Base-by-base conservation (phyloP, 2,329 filamentous ascomycete genomes). In the Myriosclerotinia curreyana region DNA sequence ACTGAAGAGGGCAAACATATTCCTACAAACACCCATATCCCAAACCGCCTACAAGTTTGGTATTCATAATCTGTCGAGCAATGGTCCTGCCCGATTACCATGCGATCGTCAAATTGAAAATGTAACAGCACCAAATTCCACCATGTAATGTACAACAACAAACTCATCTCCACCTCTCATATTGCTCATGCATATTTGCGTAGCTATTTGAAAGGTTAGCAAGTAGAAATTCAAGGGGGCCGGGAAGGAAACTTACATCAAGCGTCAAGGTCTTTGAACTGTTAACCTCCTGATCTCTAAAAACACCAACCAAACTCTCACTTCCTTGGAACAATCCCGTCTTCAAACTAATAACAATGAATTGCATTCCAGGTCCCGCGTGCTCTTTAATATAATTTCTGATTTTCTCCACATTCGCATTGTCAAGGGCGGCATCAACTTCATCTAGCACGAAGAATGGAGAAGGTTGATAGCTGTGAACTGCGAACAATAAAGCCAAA, bases 401-500 rank as follows among this genome's bases (percentile, higher is more conserved):
- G 77, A 99, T 93, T 75, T 96, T 92, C 71, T 92, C 89, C 8
- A 98, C 95, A 72, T 99, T 99, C 66, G 94, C 92, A 74, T 97
- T 96, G 75, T 99, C 95, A n/a, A 99, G 84, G 49, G 95, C 96
- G 12, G 95, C 96, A 75, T 99, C 95, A 17, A 99, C 94, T 78
- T 99, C 95, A 75, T 99, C 95, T 9, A 99, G 86, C 42, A 99
- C 95, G 76, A 99, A 99, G 81, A 99, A 99, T 0, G 96, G 95
- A 66, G 86, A 91, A 0, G 95, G 94, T 75, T 97, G 93, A 79
- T 94, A 99, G 66, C 89, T 93, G 80, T 99, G 95, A 64, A 99
- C 93, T 28, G 95, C 95, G 75, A 99, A 99, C 5, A 99, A 83
- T 49, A 99, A 82, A n/a, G 95, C 95, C 48, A 99, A 81, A 17